Conservation (phyloP, 108 stramenopile species). For the Heterococcus sp. region DNA sequence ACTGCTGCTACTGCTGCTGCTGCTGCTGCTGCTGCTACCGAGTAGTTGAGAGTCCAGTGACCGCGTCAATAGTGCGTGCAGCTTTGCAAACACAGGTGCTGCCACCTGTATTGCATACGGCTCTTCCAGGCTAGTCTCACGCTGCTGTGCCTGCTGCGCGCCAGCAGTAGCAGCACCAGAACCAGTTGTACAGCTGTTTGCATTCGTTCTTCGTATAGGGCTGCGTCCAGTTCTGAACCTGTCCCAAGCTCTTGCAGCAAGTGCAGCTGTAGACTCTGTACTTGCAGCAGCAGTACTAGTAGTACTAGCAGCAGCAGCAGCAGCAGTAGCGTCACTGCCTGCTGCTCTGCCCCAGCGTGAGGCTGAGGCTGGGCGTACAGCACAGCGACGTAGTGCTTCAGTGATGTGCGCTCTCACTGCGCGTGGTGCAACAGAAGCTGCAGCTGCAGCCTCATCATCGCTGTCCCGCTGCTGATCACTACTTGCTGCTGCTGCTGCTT, state of each 20-base stretch:
- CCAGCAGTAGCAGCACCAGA: background rate
- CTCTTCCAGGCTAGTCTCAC: constrained; percentile 35
- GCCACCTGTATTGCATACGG: constrained; percentile 27
- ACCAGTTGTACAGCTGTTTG: too few relatives aligned
- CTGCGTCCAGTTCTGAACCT: too few relatives aligned
- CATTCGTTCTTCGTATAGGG: too few relatives aligned
- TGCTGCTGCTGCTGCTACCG: too few relatives aligned
- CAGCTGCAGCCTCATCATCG: background rate
- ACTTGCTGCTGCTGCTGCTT: background rate
- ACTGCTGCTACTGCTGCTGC: background rate
- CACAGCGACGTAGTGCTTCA: background rate
- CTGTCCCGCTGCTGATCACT: background rate
- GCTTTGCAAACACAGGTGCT: constrained; percentile 29
- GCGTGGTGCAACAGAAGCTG: background rate
- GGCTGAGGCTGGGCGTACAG: background rate
- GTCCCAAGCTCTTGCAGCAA: too few relatives aligned
- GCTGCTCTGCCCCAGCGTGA: background rate
- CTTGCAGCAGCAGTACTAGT: background rate
- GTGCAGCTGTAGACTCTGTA: too few relatives aligned
- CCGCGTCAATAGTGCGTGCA: constrained; percentile 13
- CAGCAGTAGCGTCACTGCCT: background rate
- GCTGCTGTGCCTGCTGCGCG: too few relatives aligned
- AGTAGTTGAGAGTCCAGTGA: constrained; percentile 7
- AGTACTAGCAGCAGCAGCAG: background rate
- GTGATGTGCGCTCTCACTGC: background rate